Percentiles rank a stretch among this genome's conserved stretches.
These are phyloP conservation scores for Coniochaeta sp. DNA, from an alignment of 2,329 filamentous ascomycete genomes.

Conservation along the genomic window DNA sequence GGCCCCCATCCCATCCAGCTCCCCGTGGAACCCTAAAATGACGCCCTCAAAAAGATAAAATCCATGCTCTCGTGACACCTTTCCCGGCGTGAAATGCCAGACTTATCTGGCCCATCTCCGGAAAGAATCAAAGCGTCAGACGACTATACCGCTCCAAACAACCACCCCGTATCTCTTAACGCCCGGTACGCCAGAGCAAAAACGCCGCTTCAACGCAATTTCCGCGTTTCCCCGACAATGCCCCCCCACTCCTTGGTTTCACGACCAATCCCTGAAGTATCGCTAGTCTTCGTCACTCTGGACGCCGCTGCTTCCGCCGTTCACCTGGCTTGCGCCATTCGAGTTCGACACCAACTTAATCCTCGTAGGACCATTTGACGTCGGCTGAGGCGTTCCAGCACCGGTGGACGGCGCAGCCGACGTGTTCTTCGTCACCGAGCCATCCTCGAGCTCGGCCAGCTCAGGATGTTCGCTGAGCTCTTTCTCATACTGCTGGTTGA, in stretches of 20 bases:
- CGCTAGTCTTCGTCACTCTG: constrained; percentile 49
- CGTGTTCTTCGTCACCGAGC: constrained; percentile 27
- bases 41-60: no score
- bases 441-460: constrained; percentile 47
- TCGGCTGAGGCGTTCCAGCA: constrained; percentile 58
- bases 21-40: no score
- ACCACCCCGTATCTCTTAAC: not conserved
- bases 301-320: constrained; percentile 26
- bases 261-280: not conserved
- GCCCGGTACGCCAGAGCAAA: not conserved
- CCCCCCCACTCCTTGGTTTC: not conserved
- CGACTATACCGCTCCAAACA: not conserved
- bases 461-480: constrained; percentile 47
- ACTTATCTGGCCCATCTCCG: no score
- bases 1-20: no score
- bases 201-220: not conserved
- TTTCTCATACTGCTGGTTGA: constrained; percentile 45
- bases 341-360: constrained; percentile 62
- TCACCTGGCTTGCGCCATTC: constrained; percentile 27
- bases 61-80: no score
- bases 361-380: constrained; percentile 45
- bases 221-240: no score
- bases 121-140: not conserved
- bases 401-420: constrained; percentile 48
- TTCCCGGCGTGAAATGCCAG: no score